Percentiles rank a stretch among this genome's conserved stretches.
phyloP scores from a whole-genome alignment of 2,329 filamentous ascomycete species.

The Karstenula rhodostoma region DNA sequence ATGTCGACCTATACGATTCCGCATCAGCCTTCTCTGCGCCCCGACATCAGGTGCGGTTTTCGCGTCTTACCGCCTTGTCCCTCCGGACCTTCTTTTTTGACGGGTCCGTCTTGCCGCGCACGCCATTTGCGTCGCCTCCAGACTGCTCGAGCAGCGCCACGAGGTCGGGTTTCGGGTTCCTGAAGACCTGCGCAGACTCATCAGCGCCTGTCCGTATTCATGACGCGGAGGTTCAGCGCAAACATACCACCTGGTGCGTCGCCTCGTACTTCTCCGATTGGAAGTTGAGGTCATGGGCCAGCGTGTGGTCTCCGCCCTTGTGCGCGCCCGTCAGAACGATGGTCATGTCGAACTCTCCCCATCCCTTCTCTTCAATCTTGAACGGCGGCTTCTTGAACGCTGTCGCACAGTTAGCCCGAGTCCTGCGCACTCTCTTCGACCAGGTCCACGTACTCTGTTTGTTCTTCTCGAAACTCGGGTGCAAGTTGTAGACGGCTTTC shows the following conservation, averaged over 20 bases:
- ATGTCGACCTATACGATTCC: constrained; percentile 72
- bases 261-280: constrained; percentile 80
- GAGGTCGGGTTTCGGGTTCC: constrained; percentile 89
- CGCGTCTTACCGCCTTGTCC: constrained; percentile 62
- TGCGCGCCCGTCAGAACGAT: constrained; percentile 84
- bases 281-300: constrained; percentile 94
- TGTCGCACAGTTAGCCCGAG: constrained; percentile 18
- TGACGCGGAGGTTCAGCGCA: not conserved
- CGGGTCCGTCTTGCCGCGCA: constrained; percentile 71
- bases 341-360: constrained; percentile 97
- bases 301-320: constrained; percentile 81
- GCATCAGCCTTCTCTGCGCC: constrained; percentile 1
- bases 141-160: constrained; percentile 81
- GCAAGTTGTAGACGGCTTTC: constrained; percentile 90
- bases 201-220: constrained; percentile 16
- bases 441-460: constrained; percentile 70
- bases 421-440: too few relatives aligned
- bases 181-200: constrained; percentile 69
- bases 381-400: constrained; percentile 85
- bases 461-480: constrained; percentile 90
- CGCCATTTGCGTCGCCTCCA: constrained; percentile 68
- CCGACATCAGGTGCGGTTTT: not conserved
- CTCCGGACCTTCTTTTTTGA: constrained; percentile 79
- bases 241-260: constrained; percentile 74
- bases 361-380: constrained; percentile 89